Percentiles rank a stretch among this genome's conserved stretches.
These are phyloP conservation scores for Cystoderma amianthinum DNA, from an alignment of 768 basidiomycete species.

Conservation along the genomic window DNA sequence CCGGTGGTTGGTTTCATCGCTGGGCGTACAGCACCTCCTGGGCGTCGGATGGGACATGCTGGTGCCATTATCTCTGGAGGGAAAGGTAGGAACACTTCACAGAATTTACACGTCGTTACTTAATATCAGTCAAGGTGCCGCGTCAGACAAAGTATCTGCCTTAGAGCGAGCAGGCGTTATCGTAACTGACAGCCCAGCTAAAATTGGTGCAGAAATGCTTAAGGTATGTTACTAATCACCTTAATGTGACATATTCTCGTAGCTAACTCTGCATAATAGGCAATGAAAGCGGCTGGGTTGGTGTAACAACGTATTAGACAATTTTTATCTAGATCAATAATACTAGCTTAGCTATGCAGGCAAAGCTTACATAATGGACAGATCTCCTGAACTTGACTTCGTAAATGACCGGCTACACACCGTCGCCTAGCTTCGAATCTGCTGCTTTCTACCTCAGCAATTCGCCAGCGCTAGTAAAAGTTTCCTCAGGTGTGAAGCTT, in stretches of 20 bases:
- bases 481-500: conserved; percentile 61
- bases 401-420: conserved; percentile 13
- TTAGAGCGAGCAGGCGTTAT: conserved; percentile 88
- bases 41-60: conserved; percentile 96
- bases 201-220: conserved; percentile 87
- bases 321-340: not conserved
- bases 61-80: conserved; percentile 98
- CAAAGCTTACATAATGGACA: too few relatives aligned
- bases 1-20: conserved; percentile 98
- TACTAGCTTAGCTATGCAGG: not conserved
- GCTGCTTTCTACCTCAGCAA: conserved; percentile 63
- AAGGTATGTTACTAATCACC: conserved; percentile 46
- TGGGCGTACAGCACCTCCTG: conserved; percentile 95
- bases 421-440: conserved; percentile 37
- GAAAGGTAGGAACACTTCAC: conserved; percentile 54
- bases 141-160: conserved; percentile 88
- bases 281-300: conserved; percentile 73
- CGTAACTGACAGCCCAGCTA: conserved; percentile 92
- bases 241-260: not conserved
- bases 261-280: conserved; percentile 30
- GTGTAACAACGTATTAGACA: conserved; percentile 21
- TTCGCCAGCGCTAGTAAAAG: conserved; percentile 42
- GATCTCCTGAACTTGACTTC: too few relatives aligned
- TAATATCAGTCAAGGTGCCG: conserved; percentile 51
- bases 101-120: not conserved